phyloP scores from a whole-genome alignment of 1,284 basidiomycete genomes.

The Melampsora americana region DNA sequence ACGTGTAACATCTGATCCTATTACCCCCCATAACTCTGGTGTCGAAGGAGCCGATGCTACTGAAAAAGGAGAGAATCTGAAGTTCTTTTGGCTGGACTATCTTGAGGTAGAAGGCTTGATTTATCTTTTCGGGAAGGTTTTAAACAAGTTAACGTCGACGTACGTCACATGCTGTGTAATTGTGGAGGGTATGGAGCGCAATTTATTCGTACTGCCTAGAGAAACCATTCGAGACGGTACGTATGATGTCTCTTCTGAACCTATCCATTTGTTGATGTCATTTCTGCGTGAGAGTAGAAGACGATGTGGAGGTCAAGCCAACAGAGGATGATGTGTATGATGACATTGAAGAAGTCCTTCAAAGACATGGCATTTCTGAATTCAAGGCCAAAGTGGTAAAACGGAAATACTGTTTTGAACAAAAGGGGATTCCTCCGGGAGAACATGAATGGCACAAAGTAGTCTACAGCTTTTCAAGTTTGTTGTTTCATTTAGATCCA shows the following conservation, averaged over 20 bases:
- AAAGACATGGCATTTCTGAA: conserved; percentile 64
- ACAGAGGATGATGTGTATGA: conserved; percentile 67
- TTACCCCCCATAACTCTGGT: conserved; percentile 41
- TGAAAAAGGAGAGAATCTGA: conserved; percentile 70
- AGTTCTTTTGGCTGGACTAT: conserved; percentile 91
- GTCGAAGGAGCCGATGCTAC: conserved; percentile 56
- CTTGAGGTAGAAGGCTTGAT: conserved; percentile 73
- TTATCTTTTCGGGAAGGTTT: conserved; percentile 82
- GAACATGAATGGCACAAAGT: conserved; percentile 89
- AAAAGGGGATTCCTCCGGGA: conserved; percentile 72
- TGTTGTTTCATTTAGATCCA: conserved; percentile 48
- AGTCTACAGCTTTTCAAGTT: conserved; percentile 76
- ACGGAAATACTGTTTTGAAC: conserved; percentile 89
- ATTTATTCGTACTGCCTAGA: conserved; percentile 87
- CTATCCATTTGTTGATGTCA: neutral
- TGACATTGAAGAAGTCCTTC: conserved; percentile 78
- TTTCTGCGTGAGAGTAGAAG: conserved; percentile 15
- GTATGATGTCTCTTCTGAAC: conserved; percentile 38
- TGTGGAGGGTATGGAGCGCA: conserved; percentile 80
- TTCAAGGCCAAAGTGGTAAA: conserved; percentile 73
- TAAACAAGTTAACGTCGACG: conserved; percentile 65
- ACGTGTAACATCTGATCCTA: conserved; percentile 27
- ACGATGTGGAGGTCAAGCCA: conserved; percentile 49
- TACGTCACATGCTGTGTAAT: conserved; percentile 88
- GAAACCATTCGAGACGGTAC: conserved; percentile 63